Evolutionary conservation across 345 rosid genomes (phyloP).

Genomic region (Boechera retrofracta): DNA sequence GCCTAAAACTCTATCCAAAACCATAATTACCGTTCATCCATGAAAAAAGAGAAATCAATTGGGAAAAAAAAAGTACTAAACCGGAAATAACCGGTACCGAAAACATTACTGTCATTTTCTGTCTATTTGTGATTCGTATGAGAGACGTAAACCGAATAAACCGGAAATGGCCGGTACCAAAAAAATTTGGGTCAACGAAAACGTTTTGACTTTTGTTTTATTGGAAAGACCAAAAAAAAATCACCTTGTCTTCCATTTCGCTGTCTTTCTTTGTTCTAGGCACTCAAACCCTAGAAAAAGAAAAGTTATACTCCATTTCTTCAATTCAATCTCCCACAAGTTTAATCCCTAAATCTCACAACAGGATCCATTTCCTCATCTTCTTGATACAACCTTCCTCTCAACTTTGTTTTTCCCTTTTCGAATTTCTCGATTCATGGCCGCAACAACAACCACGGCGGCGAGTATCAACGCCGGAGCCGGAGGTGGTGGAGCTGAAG

Average conservation of each 20-base stretch:
- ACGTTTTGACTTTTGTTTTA: conserved; percentile 18
- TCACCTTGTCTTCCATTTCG: conserved; percentile 27
- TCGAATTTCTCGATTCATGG: conserved; percentile 24
- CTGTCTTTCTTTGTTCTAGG: conserved; percentile 31
- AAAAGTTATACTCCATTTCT: not conserved
- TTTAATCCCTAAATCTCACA: conserved; percentile 24
- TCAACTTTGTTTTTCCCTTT: not conserved
- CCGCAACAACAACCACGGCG: conserved; percentile 49
- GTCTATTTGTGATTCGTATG: not conserved
- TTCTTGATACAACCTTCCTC: conserved; percentile 20
- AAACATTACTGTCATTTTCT: not conserved
- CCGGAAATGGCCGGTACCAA: conserved; percentile 23
- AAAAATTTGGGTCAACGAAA: conserved; percentile 30
- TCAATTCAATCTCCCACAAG: conserved; percentile 16
- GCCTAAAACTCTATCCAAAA: not conserved
- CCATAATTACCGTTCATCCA: not conserved
- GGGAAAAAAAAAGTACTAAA: not conserved
- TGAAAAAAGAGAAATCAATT: not conserved
- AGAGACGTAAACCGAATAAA: conserved; percentile 3
- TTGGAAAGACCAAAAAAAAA: conserved; percentile 6
- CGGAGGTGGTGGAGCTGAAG: conserved; percentile 56
- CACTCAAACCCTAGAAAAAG: conserved; percentile 41
- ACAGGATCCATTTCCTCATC: conserved; percentile 12
- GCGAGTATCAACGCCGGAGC: conserved; percentile 47
- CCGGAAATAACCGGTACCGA: not conserved